A percentile compares a stretch with the other conserved stretches of the same genome.
These are phyloP conservation scores for Boletellus ananiceps DNA, from an alignment of 768 basidiomycete species.

Conservation along the genomic window DNA sequence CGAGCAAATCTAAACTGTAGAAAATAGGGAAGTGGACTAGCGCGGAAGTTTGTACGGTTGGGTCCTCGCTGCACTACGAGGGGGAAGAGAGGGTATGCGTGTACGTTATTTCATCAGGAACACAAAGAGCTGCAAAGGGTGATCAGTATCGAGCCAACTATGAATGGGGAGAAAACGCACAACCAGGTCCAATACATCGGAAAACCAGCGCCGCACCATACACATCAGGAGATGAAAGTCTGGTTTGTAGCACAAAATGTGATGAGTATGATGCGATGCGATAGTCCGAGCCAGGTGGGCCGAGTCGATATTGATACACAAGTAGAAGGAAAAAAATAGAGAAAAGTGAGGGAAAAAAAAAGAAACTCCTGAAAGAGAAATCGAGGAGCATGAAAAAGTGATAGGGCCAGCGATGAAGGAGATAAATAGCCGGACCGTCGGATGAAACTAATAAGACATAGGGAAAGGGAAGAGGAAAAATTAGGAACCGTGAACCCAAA, in stretches of 20 bases:
- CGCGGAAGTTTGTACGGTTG: slow-evolving; percentile 18
- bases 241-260: slow-evolving; percentile 24
- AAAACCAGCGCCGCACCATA: slow-evolving; percentile 33
- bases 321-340: background rate
- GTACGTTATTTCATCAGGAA: slow-evolving; percentile 24
- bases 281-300: slow-evolving; percentile 27
- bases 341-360: background rate
- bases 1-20: slow-evolving; percentile 20
- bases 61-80: slow-evolving; percentile 19
- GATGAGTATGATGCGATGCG: slow-evolving; percentile 31
- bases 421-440: slow-evolving; percentile 18
- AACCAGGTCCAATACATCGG: slow-evolving; percentile 27
- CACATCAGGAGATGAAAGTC: slow-evolving; percentile 17
- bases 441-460: slow-evolving; percentile 28
- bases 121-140: slow-evolving; percentile 18
- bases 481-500: slow-evolving; percentile 23
- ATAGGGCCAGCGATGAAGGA: slow-evolving; percentile 7
- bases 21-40: slow-evolving; percentile 11
- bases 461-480: slow-evolving; percentile 14
- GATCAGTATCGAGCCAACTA: slow-evolving; percentile 8
- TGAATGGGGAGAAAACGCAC: slow-evolving; percentile 8
- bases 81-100: slow-evolving; percentile 23
- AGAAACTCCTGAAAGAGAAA: background rate
- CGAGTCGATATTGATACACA: slow-evolving; percentile 34
- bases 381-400: background rate